Conservation (phyloP, 1,284 basidiomycete genomes). For the Coniferiporia weirii region DNA sequence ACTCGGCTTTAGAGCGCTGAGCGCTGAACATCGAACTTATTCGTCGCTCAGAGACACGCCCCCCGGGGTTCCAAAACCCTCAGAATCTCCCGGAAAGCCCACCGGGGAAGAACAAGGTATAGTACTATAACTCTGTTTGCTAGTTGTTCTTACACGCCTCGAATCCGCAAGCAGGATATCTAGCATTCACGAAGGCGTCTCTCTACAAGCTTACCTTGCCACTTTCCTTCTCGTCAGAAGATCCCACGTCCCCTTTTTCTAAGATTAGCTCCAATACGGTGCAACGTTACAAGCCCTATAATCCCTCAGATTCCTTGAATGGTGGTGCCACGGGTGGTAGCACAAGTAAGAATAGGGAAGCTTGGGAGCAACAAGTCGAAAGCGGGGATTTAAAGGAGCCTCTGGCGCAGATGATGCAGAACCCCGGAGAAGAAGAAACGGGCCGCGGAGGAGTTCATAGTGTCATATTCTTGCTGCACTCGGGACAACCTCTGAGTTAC, state of each 20-base stretch:
- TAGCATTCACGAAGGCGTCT: slow-evolving; percentile 18
- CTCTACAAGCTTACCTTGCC: slow-evolving; percentile 18
- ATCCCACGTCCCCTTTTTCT: not conserved
- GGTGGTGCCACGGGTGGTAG: not conserved
- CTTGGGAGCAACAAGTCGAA: slow-evolving; percentile 12
- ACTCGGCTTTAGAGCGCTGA: not conserved
- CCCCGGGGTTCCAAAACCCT: slow-evolving; percentile 7
- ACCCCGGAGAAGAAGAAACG: not conserved
- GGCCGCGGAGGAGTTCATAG: not conserved
- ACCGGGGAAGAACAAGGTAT: slow-evolving; percentile 9
- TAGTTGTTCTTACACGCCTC: not conserved
- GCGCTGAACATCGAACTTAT: not conserved
- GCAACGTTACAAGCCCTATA: not conserved
- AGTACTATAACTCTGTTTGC: not conserved
- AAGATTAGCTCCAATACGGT: not conserved
- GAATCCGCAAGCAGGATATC: slow-evolving; percentile 6
- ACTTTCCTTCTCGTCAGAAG: slow-evolving; percentile 2
- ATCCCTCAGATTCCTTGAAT: not conserved
- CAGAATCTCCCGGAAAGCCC: not conserved
- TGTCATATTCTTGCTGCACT: slow-evolving; percentile 16
- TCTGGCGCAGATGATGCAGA: not conserved
- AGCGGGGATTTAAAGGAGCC: not conserved
- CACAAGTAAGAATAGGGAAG: not conserved
- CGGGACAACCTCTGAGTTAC: slow-evolving; percentile 19
- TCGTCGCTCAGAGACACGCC: slow-evolving; percentile 2